phyloP scores from a whole-genome alignment of 176 grass and related monocot genomes.

The Puccinellia tenuiflora region DNA sequence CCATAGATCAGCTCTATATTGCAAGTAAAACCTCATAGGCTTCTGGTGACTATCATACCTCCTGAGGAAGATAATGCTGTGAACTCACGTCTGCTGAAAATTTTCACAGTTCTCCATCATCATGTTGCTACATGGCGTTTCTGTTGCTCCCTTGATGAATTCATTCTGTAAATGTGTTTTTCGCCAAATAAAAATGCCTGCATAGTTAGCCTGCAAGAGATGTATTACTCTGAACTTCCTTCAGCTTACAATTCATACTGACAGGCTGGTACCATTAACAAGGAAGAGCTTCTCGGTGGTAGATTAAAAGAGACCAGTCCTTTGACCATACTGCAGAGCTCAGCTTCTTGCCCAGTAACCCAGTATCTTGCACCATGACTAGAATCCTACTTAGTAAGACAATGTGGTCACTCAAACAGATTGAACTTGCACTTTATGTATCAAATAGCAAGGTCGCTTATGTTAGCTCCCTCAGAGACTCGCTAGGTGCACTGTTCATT shows the following conservation, averaged over 20 bases:
- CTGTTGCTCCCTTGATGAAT: not conserved
- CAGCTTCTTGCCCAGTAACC: slow-evolving; percentile 5
- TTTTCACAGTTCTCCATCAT: not conserved
- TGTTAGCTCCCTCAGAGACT: slow-evolving; percentile 2
- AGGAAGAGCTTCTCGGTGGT: slow-evolving; percentile 15
- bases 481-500: not conserved
- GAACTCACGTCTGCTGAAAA: not conserved
- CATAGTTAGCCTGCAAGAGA: slow-evolving; percentile 10
- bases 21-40: not conserved
- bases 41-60: not conserved
- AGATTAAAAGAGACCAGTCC: slow-evolving; percentile 1
- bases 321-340: slow-evolving; percentile 4
- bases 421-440: not conserved
- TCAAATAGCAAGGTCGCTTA: slow-evolving; percentile 21
- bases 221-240: not conserved
- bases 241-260: not conserved
- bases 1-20: slow-evolving; percentile 1
- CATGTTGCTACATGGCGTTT: slow-evolving; percentile 1
- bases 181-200: slow-evolving; percentile 13
- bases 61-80: not conserved
- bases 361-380: not conserved
- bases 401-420: slow-evolving; percentile 12
- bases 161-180: slow-evolving; percentile 13
- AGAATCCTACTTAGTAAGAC: slow-evolving; percentile 4
- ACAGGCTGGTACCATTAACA: not conserved